Conservation (phyloP, 768 basidiomycete genomes). For the Sarcodon aspratus region DNA sequence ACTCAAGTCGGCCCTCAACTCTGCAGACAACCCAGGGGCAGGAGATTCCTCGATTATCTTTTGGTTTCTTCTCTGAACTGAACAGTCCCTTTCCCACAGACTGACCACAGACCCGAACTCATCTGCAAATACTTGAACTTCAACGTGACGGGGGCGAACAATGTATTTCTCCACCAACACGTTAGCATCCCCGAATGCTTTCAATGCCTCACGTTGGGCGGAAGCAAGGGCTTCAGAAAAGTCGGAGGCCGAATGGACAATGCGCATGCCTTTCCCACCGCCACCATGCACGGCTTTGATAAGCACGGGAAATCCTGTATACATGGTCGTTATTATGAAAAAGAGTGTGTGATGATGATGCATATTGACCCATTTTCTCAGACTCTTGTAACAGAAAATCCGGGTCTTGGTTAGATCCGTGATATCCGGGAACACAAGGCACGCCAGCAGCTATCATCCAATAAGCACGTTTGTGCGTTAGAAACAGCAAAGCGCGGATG, state of each 20-base stretch:
- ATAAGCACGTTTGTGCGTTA: not conserved
- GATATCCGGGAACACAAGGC: slow-evolving; percentile 91
- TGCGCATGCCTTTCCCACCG: slow-evolving; percentile 93
- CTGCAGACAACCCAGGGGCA: slow-evolving; percentile 75
- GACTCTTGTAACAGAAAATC: slow-evolving; percentile 60
- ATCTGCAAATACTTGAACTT: slow-evolving; percentile 94
- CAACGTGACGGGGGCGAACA: slow-evolving; percentile 78
- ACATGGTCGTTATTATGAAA: not conserved
- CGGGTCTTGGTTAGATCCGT: slow-evolving; percentile 72
- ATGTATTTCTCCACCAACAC: slow-evolving; percentile 90
- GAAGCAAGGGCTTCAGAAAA: slow-evolving; percentile 75
- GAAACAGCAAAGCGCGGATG: not conserved
- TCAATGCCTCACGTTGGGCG: slow-evolving; percentile 83
- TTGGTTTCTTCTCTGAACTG: slow-evolving; percentile 86
- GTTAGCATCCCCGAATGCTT: slow-evolving; percentile 78
- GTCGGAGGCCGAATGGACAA: slow-evolving; percentile 51
- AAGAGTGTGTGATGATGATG: not conserved
- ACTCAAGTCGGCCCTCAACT: slow-evolving; percentile 71
- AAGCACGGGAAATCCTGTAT: slow-evolving; percentile 72
- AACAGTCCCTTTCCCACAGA: slow-evolving; percentile 93
- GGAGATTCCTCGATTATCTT: slow-evolving; percentile 96
- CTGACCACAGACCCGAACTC: slow-evolving; percentile 70
- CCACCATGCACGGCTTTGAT: slow-evolving; percentile 97
- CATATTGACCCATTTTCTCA: slow-evolving; percentile 47
- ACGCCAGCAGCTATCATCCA: slow-evolving; percentile 61